Percentiles rank a stretch among this genome's conserved stretches.
Evolutionary conservation across 768 basidiomycete genomes (phyloP).

Genomic region (Lactifluus rugatus): DNA sequence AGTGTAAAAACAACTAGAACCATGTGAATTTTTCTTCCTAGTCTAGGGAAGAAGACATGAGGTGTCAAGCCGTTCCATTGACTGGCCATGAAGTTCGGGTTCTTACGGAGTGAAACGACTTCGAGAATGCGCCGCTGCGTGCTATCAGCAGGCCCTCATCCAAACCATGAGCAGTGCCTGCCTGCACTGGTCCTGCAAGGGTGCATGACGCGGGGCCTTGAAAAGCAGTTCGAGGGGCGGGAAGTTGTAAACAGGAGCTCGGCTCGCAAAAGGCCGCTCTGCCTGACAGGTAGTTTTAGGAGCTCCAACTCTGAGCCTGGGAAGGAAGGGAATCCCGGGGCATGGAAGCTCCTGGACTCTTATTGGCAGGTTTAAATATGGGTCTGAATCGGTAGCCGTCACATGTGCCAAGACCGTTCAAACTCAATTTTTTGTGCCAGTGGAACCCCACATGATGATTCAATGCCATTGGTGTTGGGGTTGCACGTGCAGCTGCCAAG

Average conservation of each 20-base stretch:
- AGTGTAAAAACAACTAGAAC: neutral
- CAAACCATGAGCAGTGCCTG: neutral
- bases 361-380: neutral
- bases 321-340: too few species aligned
- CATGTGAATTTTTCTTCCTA: neutral
- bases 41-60: neutral
- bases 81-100: too few species aligned
- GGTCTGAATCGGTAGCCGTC: too few species aligned
- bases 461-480: too few species aligned
- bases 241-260: neutral
- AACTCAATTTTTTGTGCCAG: too few species aligned
- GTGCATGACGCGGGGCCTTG: neutral
- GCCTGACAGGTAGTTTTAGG: neutral
- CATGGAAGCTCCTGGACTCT: neutral
- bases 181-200: neutral
- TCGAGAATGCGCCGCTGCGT: neutral
- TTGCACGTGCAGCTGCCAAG: too few species aligned
- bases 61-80: neutral
- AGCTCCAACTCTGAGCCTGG: neutral
- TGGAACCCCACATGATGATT: too few species aligned
- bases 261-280: neutral
- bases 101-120: neutral
- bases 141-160: neutral
- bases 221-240: neutral
- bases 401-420: too few species aligned